Evolutionary conservation across 441 rosid species (phyloP).

Genomic region (Biscutella auriculata): DNA sequence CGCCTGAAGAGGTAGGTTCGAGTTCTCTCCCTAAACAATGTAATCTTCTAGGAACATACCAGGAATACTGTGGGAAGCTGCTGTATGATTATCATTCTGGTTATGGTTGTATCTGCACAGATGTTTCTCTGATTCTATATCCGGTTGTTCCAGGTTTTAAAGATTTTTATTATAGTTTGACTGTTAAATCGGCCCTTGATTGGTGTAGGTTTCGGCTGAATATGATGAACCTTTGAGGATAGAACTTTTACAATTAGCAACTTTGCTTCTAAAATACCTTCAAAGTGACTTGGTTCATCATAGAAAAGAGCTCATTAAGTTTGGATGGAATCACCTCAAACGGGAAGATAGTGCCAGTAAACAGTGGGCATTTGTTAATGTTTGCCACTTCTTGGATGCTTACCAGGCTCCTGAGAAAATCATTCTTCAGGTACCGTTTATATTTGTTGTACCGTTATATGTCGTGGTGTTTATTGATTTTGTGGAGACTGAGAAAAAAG

Average conservation of each 20-base stretch:
- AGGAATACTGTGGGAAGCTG: background rate
- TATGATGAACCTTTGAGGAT: conserved; percentile 97
- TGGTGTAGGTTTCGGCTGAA: conserved; percentile 83
- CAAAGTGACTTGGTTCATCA: conserved; percentile 93
- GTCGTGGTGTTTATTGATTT: background rate
- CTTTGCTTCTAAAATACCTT: conserved; percentile 92
- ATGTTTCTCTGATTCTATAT: background rate
- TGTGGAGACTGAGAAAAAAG: background rate
- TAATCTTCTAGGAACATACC: background rate
- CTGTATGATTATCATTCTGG: background rate
- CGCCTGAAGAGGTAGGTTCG: conserved; percentile 95
- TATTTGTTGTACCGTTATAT: background rate
- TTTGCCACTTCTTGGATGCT: conserved; percentile 98
- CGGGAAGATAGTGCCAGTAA: conserved; percentile 99
- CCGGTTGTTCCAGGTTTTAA: background rate
- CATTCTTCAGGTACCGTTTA: conserved; percentile 72
- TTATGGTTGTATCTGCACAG: background rate
- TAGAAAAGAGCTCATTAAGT: conserved; percentile 95
- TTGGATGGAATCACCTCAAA: conserved; percentile 99
- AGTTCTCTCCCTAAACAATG: background rate
- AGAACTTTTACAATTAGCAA: conserved; percentile 96
- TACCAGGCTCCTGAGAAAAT: conserved; percentile 99
- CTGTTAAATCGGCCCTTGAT: conserved; percentile 13
- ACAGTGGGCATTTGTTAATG: conserved; percentile 99
- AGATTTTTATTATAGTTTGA: conserved; percentile 2